Evolutionary conservation across 164 flowering plant genomes (phyloP).

Genomic region (Amborella trichopoda): DNA sequence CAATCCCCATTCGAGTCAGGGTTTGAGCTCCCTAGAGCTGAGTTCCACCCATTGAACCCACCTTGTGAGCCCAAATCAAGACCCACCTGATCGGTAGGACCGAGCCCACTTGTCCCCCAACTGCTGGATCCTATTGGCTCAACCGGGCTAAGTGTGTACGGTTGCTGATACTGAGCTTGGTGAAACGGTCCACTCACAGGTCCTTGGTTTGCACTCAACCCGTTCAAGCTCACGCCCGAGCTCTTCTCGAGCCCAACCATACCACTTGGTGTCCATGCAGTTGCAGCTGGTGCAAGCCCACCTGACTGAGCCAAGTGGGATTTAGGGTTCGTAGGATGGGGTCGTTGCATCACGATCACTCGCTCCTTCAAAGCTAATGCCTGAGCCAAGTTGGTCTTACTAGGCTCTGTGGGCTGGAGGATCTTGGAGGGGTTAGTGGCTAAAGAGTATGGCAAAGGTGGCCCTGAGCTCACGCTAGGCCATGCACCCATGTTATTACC

Average conservation of each 20-base stretch:
- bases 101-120: too few relatives aligned
- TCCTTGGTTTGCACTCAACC: too few relatives aligned
- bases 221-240: constrained; percentile 19
- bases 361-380: constrained; percentile 47
- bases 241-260: constrained; percentile 19
- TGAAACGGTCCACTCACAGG: too few relatives aligned
- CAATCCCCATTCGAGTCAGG: constrained; percentile 57
- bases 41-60: constrained; percentile 46
- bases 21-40: constrained; percentile 25
- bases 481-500: too few relatives aligned
- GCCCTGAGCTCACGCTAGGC: constrained; percentile 27
- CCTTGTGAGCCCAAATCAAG: constrained; percentile 56
- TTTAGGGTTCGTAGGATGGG: constrained; percentile 35
- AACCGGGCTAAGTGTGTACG: constrained; percentile 12
- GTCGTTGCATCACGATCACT: constrained; percentile 68
- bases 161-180: constrained; percentile 26
- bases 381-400: constrained; percentile 26
- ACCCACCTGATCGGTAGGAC: too few relatives aligned
- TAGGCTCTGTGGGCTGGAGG: constrained; percentile 9
- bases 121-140: constrained; percentile 15
- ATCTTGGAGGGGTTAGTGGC: constrained; percentile 18
- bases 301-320: constrained; percentile 18
- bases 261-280: constrained; percentile 33
- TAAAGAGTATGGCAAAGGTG: constrained; percentile 25
- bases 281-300: constrained; percentile 24